Evolutionary conservation across 1,139 yeast genomes (phyloP), one percentile per base, ranked within the genome.

Genomic region (Kodamaea anthophila): DNA sequence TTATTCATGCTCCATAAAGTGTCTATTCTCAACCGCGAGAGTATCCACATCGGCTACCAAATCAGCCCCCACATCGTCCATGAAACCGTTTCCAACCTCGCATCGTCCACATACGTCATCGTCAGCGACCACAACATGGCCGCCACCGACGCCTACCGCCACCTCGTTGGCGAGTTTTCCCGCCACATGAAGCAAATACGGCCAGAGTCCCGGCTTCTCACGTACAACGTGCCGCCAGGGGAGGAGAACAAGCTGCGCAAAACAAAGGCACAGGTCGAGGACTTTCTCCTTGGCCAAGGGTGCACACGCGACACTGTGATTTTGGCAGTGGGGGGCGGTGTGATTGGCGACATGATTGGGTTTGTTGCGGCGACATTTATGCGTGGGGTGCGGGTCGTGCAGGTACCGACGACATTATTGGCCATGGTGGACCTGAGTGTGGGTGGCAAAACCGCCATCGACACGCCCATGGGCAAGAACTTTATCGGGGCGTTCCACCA

Each of bases 261-360:
- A 32, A 87, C 96, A 24, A 93, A 93, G 57, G 97, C 94, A 15
- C 79, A 77, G 13, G 88, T 93, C 36, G 99, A 93, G 60, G 98
- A 93, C 59, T 91, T 72, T 58, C 63, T 93, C 51, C 70, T 93
- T 41, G 51, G 61, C n/a, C 63, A 85, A 48, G 94, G 95, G 15
- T 93, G 99, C 58, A 91, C 97, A 15, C 74, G 98, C 58, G 99
- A 93, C 53, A 87, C 97, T 3, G 88, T 93, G 15, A 78, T 93
- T 35, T 60, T 93, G 35, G 99, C 99, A 4, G 76, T 93, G 37
- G 99, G 98, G 37, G 99, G 99, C 40, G 99, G 99, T 44, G 94
- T 93, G 31, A 88, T 93, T 58, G 99, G 99, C 34, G 99, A 93
- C 52, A 91, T 93, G 98, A 85, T 91, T 46, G 99, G 99, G 4